Conservation (phyloP, 805 yeast species). For the Cyberlindnera samutprakarnensis region DNA sequence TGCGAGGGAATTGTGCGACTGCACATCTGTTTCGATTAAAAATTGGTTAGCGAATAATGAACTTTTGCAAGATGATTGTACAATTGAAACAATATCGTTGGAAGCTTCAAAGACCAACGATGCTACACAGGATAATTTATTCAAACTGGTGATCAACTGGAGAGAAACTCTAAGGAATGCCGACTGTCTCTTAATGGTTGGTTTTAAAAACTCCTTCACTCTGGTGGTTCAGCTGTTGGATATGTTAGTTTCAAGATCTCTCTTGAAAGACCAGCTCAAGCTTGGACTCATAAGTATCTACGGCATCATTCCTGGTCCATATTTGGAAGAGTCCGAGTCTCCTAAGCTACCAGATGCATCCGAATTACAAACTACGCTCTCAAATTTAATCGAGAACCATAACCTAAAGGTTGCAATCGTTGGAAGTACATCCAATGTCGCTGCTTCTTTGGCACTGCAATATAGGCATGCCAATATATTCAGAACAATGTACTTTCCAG, state of each 20-base stretch:
- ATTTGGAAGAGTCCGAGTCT: slow-evolving; percentile 27
- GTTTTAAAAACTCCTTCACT: slow-evolving; percentile 49
- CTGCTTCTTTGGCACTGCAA: slow-evolving; percentile 47
- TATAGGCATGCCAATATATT: slow-evolving; percentile 50
- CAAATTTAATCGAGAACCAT: slow-evolving; percentile 2
- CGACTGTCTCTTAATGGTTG: slow-evolving; percentile 40
- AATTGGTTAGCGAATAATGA: slow-evolving; percentile 13
- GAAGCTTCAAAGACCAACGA: slow-evolving; percentile 26
- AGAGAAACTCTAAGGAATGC: slow-evolving; percentile 37
- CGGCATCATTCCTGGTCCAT: slow-evolving; percentile 32
- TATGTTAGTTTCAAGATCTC: slow-evolving; percentile 28
- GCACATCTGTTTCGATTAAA: slow-evolving; percentile 23
- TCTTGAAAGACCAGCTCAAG: slow-evolving; percentile 11
- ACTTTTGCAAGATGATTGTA: slow-evolving; percentile 1
- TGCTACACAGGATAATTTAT: slow-evolving; percentile 34
- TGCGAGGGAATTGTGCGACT: slow-evolving; percentile 18
- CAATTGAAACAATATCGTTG: slow-evolving; percentile 25
- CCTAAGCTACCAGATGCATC: slow-evolving; percentile 1
- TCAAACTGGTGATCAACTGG: slow-evolving; percentile 41
- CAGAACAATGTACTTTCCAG: slow-evolving; percentile 42
- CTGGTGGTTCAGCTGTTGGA: slow-evolving; percentile 41
- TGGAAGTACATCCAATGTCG: slow-evolving; percentile 39
- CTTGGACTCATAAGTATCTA: slow-evolving; percentile 27
- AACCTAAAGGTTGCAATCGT: slow-evolving; percentile 18
- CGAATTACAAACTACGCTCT: slow-evolving; percentile 1